Conservation (phyloP, 148 eudicot genomes). For the Polygonum aviculare region DNA sequence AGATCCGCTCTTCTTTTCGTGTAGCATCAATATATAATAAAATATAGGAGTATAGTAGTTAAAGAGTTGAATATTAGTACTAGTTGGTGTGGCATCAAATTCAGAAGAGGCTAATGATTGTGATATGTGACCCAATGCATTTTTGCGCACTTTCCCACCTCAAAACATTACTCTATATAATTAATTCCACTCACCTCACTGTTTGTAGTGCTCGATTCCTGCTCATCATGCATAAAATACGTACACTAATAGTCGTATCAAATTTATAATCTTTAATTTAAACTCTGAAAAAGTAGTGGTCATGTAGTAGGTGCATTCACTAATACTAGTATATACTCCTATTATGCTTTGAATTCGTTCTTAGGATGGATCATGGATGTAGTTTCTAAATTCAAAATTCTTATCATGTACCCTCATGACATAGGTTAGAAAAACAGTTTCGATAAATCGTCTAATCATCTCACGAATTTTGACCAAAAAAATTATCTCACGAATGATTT, state of each 20-base stretch:
- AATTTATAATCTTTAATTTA: not conserved
- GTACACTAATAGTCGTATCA: not conserved
- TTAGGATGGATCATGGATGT: too few relatives aligned
- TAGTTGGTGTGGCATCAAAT: not conserved
- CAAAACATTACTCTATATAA: not conserved
- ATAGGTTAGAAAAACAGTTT: too few relatives aligned
- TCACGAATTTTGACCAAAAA: too few relatives aligned
- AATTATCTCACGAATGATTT: too few relatives aligned
- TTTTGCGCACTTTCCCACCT: not conserved
- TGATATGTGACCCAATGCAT: not conserved
- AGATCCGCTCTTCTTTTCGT: not conserved
- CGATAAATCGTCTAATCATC: too few relatives aligned
- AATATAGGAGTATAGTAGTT: not conserved
- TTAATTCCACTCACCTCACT: not conserved
- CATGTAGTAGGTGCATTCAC: too few relatives aligned
- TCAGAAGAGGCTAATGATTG: conserved; percentile 7
- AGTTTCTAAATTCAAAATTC: too few relatives aligned
- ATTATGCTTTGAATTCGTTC: too few relatives aligned
- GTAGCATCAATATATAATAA: not conserved
- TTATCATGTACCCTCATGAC: too few relatives aligned
- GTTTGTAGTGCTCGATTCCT: conserved; percentile 1
- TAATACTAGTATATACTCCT: too few relatives aligned
- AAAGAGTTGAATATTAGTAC: too few relatives aligned
- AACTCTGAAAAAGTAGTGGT: not conserved
- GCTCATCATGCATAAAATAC: not conserved